Percentiles rank a stretch among this genome's conserved stretches.
phyloP scores from a whole-genome alignment of 1,284 basidiomycete species.

The Testicularia cyperi region DNA sequence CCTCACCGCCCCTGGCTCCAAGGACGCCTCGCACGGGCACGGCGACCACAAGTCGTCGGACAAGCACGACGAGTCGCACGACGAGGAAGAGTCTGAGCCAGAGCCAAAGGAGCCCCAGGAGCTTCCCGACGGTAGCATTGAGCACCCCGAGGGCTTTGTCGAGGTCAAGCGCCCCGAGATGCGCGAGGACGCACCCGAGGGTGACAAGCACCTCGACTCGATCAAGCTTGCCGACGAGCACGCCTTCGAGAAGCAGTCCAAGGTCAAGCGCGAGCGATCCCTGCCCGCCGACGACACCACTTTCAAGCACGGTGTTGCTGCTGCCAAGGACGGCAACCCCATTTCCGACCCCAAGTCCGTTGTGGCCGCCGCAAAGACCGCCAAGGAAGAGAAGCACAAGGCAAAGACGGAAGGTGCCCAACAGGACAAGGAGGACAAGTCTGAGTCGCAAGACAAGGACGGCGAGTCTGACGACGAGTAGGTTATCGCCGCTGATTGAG shows the following conservation, averaged over 20 bases:
- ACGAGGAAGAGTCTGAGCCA: slow-evolving; percentile 9
- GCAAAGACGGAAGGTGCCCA: slow-evolving; percentile 10
- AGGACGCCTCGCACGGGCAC: slow-evolving; percentile 7
- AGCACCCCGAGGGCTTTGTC: slow-evolving; percentile 39
- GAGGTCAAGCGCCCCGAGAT: slow-evolving; percentile 35
- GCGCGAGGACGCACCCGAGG: slow-evolving; percentile 28
- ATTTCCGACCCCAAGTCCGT: slow-evolving; percentile 32
- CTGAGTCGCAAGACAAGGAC: slow-evolving; percentile 7
- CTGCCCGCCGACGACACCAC: slow-evolving; percentile 30
- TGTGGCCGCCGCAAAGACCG: slow-evolving; percentile 27
- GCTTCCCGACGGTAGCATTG: slow-evolving; percentile 37
- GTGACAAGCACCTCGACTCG: slow-evolving; percentile 36
- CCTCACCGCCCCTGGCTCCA: slow-evolving; percentile 31
- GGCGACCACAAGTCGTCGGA: slow-evolving; percentile 1
- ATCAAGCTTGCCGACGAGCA: slow-evolving; percentile 27
- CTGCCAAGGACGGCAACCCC: slow-evolving; percentile 40
- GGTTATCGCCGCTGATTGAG: too few relatives aligned
- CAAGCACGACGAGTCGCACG: slow-evolving; percentile 14
- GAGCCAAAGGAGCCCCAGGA: slow-evolving; percentile 31
- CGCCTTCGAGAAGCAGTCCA: slow-evolving; percentile 30
- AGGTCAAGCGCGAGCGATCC: slow-evolving; percentile 19
- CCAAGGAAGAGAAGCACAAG: slow-evolving; percentile 28
- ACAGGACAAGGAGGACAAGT: not conserved
- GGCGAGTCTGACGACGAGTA: too few relatives aligned
- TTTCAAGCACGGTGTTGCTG: slow-evolving; percentile 39